A percentile compares a stretch with the other conserved stretches of the same genome.
Conservation (phyloP, 1,284 basidiomycete species). For the Tremellales sp. region DNA sequence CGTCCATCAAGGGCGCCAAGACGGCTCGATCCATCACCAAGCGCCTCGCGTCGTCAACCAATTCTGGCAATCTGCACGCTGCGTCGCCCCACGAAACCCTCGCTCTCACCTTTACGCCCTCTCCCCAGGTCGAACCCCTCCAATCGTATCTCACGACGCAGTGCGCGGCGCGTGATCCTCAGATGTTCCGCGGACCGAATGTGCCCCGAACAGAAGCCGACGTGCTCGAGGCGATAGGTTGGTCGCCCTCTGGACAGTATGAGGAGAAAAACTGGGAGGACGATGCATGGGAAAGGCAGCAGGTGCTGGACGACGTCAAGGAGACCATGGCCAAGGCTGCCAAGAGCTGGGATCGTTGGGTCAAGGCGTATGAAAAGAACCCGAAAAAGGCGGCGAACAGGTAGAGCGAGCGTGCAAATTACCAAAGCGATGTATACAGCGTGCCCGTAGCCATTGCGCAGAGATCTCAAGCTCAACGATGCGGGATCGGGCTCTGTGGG, state of each 20-base stretch:
- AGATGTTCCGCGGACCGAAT: conserved; percentile 4
- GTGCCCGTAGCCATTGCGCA: no score
- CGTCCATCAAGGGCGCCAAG: conserved; percentile 17
- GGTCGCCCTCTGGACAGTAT: conserved; percentile 12
- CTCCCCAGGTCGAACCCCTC: conserved; percentile 4
- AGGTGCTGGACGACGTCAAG: conserved; percentile 16
- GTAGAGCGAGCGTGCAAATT: no score
- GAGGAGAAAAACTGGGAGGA: conserved; percentile 20
- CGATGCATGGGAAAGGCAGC: conserved; percentile 18
- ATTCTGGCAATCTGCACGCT: background rate
- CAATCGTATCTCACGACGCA: conserved; percentile 6
- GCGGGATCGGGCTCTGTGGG: no score
- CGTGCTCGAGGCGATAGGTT: conserved; percentile 16
- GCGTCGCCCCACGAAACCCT: conserved; percentile 3
- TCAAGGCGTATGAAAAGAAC: conserved; percentile 15
- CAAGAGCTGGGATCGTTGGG: conserved; percentile 17
- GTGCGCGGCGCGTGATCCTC: conserved; percentile 4
- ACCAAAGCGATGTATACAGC: no score
- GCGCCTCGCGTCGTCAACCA: conserved; percentile 11
- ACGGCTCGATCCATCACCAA: conserved; percentile 16
- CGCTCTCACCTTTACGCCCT: conserved; percentile 5
- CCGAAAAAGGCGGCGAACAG: conserved; percentile 16
- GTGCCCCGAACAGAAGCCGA: conserved; percentile 10
- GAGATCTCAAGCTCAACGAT: no score
- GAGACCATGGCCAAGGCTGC: conserved; percentile 19